These are phyloP conservation scores for Globisporangium cederbergense DNA, from an alignment of 352 stramenopile species.

Conservation along the genomic window DNA sequence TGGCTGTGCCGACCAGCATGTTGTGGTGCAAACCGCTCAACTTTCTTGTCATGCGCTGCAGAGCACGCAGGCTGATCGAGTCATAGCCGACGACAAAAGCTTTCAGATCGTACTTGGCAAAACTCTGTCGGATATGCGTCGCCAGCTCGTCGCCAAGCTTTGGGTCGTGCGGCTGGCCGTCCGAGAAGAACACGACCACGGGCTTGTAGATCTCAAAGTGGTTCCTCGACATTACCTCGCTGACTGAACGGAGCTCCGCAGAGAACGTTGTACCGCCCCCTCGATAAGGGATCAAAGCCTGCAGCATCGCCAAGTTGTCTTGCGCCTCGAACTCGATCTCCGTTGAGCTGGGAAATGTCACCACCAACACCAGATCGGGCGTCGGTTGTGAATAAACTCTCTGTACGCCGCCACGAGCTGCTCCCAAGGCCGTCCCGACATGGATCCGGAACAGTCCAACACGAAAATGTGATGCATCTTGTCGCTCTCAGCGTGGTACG, in stretches of 20 bases:
- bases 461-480: conserved; percentile 78
- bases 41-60: conserved; percentile 46
- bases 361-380: conserved; percentile 59
- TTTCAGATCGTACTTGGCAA: conserved; percentile 51
- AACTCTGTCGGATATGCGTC: conserved; percentile 38
- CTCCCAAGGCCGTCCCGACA: conserved; percentile 49
- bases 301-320: conserved; percentile 35
- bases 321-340: conserved; percentile 48
- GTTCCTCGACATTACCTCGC: conserved; percentile 62
- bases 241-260: conserved; percentile 39
- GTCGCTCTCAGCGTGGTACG: conserved; percentile 36
- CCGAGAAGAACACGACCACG: conserved; percentile 70
- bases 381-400: conserved; percentile 60
- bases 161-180: conserved; percentile 45
- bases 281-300: conserved; percentile 25
- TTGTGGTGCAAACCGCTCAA: conserved; percentile 55
- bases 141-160: conserved; percentile 39
- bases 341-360: conserved; percentile 44
- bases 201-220: conserved; percentile 55
- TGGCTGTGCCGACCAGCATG: conserved; percentile 35
- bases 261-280: conserved; percentile 44
- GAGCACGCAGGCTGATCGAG: conserved; percentile 41
- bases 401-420: conserved; percentile 44
- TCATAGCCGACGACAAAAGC: conserved; percentile 66
- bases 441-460: conserved; percentile 69